A percentile compares a stretch with the other conserved stretches of the same genome.
phyloP scores from a whole-genome alignment of 768 basidiomycete genomes.

The Suillus cothurnatus region DNA sequence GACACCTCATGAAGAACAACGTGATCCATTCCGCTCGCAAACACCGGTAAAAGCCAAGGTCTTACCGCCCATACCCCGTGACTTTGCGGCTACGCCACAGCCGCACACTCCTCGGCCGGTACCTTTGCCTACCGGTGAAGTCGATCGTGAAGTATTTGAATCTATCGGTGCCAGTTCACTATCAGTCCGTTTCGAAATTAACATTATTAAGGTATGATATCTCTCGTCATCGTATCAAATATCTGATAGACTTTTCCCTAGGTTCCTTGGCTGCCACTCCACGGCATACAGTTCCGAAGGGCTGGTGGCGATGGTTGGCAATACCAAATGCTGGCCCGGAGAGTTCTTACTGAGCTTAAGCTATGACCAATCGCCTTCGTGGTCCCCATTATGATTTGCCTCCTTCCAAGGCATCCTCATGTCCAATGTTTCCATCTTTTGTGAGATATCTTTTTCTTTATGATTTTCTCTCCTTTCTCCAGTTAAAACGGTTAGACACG shows the following conservation, averaged over 20 bases:
- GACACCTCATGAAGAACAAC: constrained; percentile 32
- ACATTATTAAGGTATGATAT: constrained; percentile 82
- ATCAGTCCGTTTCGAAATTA: constrained; percentile 95
- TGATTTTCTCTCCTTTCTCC: constrained; percentile 1
- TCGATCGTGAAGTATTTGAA: constrained; percentile 71
- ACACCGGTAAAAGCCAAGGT: constrained; percentile 62
- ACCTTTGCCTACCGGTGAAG: constrained; percentile 66
- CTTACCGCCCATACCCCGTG: constrained; percentile 80
- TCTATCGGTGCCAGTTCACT: constrained; percentile 74
- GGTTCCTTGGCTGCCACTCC: constrained; percentile 92
- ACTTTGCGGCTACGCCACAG: constrained; percentile 46
- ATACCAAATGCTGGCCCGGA: constrained; percentile 92
- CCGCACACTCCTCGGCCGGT: constrained; percentile 45
- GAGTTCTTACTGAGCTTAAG: constrained; percentile 87
- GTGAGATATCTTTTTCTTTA: constrained; percentile 22
- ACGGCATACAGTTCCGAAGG: constrained; percentile 95
- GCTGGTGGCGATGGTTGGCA: constrained; percentile 93
- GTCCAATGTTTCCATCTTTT: constrained; percentile 17
- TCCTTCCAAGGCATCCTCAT: constrained; percentile 15
- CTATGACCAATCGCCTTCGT: constrained; percentile 46
- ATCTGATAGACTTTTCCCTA: constrained; percentile 32
- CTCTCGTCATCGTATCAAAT: not conserved
- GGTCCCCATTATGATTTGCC: constrained; percentile 1
- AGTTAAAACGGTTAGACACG: constrained; percentile 9
- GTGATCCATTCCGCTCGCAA: constrained; percentile 43